Evolutionary conservation across 1,139 yeast species (phyloP), one percentile per base, ranked within the genome.

Genomic region (Scheffersomyces segobiensis): DNA sequence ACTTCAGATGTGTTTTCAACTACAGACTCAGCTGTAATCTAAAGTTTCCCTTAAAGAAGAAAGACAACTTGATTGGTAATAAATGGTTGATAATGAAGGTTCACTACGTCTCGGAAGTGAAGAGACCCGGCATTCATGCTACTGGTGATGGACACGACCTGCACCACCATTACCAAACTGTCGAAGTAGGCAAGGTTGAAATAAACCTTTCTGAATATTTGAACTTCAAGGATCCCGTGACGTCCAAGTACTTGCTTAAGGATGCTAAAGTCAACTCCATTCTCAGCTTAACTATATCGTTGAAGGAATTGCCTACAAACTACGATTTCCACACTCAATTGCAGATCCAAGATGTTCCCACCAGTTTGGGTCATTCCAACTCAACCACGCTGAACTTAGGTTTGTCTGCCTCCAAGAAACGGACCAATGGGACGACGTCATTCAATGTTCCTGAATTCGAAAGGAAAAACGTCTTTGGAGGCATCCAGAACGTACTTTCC

Each of bases 261-360:
- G 84, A 91, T 48, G 88, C 97, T 12, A 91, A 91, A 65, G 87
- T 93, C 22, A 93, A 95, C 71, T 88, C 96, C 5, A 88, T 93
- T 52, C 73, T 91, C 52, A 87, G 83, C 57, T 59, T 84, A 59
- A 75, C 82, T 1, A 67, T 81, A 7, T 72, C 67, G 17, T 65
- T 79, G 76, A 57, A 74, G 73, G 70, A 79, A 81, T 63, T 83
- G 69, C 69, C 81, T 71, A 71, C 81, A 65, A 64, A 80, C 58
- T 69, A 67, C 51, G 82, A 79, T 53, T 80, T 79, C 69, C 81
- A 76, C 63, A 79, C 83, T 17, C 80, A 73, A 59, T 67, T 79
- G 51, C 78, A 74, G 54, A 71, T 79, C 17, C 69, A 68, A 52
- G 82, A 79, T 59, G 60, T 63, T 53, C 65, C 53, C 49, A 48